phyloP scores from a whole-genome alignment of 2,329 filamentous ascomycete species.

The Stemphylium vesicarium region DNA sequence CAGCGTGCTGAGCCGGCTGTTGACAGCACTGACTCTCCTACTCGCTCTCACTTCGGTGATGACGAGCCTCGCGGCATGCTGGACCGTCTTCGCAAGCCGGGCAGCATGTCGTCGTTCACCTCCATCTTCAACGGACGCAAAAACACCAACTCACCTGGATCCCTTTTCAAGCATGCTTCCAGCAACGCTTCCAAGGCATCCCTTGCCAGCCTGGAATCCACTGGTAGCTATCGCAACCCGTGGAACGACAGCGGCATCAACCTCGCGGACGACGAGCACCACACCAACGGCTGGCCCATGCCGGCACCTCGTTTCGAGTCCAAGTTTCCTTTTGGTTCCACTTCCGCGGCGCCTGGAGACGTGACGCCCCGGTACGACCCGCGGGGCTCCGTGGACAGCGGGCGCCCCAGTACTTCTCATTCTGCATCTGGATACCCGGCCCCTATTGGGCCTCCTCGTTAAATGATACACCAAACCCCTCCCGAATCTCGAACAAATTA shows the following conservation, averaged over 20 bases:
- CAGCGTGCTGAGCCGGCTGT: conserved; percentile 84
- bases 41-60: conserved; percentile 81
- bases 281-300: conserved; percentile 49
- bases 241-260: conserved; percentile 99
- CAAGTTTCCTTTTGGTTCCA: conserved; percentile 67
- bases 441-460: conserved; percentile 89
- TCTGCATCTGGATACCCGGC: conserved; percentile 97
- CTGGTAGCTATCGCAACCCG: conserved; percentile 93
- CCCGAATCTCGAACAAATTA: conserved; percentile 32
- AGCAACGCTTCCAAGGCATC: conserved; percentile 95
- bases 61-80: conserved; percentile 83
- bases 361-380: conserved; percentile 82
- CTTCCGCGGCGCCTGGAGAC: conserved; percentile 69
- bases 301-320: conserved; percentile 57
- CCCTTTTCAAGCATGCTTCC: conserved; percentile 85
- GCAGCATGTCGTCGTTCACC: conserved; percentile 91
- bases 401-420: conserved; percentile 91
- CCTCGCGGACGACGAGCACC: conserved; percentile 78
- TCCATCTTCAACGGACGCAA: conserved; percentile 96
- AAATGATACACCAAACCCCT: conserved; percentile 54
- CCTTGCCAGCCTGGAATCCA: conserved; percentile 93
- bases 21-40: conserved; percentile 83
- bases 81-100: conserved; percentile 91
- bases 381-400: conserved; percentile 87
- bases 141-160: conserved; percentile 78